phyloP scores from a whole-genome alignment of 495 filamentous ascomycete species.

The Tetracladium marchalianum region DNA sequence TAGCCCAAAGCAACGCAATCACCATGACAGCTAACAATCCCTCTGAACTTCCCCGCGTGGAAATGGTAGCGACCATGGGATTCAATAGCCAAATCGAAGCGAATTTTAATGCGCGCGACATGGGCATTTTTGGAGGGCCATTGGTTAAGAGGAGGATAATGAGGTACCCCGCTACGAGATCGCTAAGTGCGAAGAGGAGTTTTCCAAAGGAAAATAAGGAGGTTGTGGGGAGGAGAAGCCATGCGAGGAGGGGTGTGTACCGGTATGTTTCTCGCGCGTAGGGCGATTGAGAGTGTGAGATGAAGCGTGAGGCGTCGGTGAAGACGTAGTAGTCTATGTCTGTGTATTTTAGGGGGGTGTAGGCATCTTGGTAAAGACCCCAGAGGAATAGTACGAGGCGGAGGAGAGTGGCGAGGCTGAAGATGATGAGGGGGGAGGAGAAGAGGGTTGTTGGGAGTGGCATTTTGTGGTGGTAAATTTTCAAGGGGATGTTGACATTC shows the following conservation, averaged over 20 bases:
- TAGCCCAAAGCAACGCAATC: constrained; percentile 71
- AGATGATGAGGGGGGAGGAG: constrained; percentile 32
- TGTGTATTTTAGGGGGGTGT: constrained; percentile 90
- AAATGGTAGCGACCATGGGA: constrained; percentile 96
- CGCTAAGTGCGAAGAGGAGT: constrained; percentile 70
- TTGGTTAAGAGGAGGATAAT: constrained; percentile 53
- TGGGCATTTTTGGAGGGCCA: constrained; percentile 22
- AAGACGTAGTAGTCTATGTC: constrained; percentile 99
- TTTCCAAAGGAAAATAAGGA: constrained; percentile 81
- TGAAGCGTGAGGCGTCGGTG: constrained; percentile 86
- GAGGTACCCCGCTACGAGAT: constrained; percentile 83
- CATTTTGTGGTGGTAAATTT: not conserved
- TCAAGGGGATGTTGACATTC: too few relatives aligned
- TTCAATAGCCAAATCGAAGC: constrained; percentile 88
- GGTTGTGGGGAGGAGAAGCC: constrained; percentile 76
- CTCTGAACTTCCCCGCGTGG: constrained; percentile 87
- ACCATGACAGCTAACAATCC: constrained; percentile 80
- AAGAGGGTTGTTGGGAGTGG: constrained; percentile 22
- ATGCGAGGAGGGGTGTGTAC: constrained; percentile 89
- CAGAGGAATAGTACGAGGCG: constrained; percentile 68
- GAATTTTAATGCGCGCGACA: constrained; percentile 52
- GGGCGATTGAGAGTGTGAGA: constrained; percentile 51
- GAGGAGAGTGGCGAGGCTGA: constrained; percentile 56
- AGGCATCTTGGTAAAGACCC: constrained; percentile 81
- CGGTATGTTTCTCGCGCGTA: constrained; percentile 91